Conservation (phyloP, 2,329 filamentous ascomycete genomes). For the Cladobotryum protrusum region DNA sequence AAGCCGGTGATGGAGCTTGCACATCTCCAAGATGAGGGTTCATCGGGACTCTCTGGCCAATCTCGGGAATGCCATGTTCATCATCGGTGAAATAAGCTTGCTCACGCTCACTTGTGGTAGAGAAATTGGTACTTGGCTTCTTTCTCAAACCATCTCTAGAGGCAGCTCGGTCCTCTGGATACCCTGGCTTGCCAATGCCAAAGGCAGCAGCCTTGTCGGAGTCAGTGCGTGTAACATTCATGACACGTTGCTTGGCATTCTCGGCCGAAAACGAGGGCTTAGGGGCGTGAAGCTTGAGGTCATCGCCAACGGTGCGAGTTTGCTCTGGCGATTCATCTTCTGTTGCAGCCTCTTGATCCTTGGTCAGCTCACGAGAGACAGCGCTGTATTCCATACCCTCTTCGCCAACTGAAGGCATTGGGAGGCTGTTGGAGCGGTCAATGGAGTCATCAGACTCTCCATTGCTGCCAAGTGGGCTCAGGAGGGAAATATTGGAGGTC, state of each 20-base stretch:
- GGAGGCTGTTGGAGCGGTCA: slow-evolving; percentile 67
- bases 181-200: slow-evolving; percentile 66
- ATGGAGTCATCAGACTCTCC: slow-evolving; percentile 36
- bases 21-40: slow-evolving; percentile 89
- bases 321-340: slow-evolving; percentile 49
- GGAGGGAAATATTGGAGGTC: slow-evolving; percentile 32
- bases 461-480: slow-evolving; percentile 29
- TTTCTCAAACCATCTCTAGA: slow-evolving; percentile 52
- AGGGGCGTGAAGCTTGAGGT: slow-evolving; percentile 82
- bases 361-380: slow-evolving; percentile 37
- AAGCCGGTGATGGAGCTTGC: slow-evolving; percentile 82
- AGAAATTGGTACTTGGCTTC: slow-evolving; percentile 55
- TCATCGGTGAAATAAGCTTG: slow-evolving; percentile 53
- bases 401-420: slow-evolving; percentile 78
- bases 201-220: slow-evolving; percentile 81
- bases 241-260: slow-evolving; percentile 77
- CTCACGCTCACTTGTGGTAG: slow-evolving; percentile 45
- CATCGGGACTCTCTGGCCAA: slow-evolving; percentile 91
- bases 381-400: slow-evolving; percentile 84
- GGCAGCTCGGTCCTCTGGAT: slow-evolving; percentile 43
- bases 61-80: slow-evolving; percentile 85
- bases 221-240: slow-evolving; percentile 82
- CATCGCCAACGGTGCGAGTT: slow-evolving; percentile 70
- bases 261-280: slow-evolving; percentile 76
- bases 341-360: slow-evolving; percentile 26